Evolutionary conservation across 2,329 filamentous ascomycete species (phyloP), one percentile per base, ranked within the genome.

Genomic region (Boeremia exigua): DNA sequence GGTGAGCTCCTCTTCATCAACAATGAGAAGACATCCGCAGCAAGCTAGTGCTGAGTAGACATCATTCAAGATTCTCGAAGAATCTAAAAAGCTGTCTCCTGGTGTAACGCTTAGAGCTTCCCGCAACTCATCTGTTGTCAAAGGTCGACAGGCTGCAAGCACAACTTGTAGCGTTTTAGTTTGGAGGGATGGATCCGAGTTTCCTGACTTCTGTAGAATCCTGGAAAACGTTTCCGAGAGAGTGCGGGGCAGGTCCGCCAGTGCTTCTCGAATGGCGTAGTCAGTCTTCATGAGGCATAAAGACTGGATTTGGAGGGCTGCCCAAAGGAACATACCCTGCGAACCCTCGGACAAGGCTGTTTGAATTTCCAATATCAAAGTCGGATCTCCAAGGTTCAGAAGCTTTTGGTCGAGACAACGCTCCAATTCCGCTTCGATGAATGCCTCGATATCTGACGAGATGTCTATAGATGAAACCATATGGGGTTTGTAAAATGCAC

Each of bases 101-200:
- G 71, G 68, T 2, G 55, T 52, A 0, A 81, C 73, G 12, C 76
- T 77, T 0, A 78, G 45, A 5, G 76, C 75, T 65, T 80, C 77
- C 15, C 69, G 65, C 42, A 81, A 60, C 44, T 80, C 72, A 0
- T 73, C 63, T 0, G 44, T 57, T 0, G 68, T 72, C 7, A 80
- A 52, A 0, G 74, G 70, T 7, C 71, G 67, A 0, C 34, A 46
- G 10, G 74, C 74, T 0, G 59, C 65, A 0, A 62, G 45, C 0
- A 80, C 25, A 28, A 79, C 48, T 12, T 77, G 58, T 0, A 80
- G 2, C 23, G 56, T 4, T 12, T 59, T 40, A 76, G 70, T 14
- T 68, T 71, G 1, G 43, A 29, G 39, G 48, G 47, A 25, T 50
- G 59, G 29, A 28, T 60, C 38, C 2, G 34, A 48, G 1, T 11